A percentile compares a stretch with the other conserved stretches of the same genome.
phyloP scores from a whole-genome alignment of 805 yeast genomes.

The Huiozyma sinensis region DNA sequence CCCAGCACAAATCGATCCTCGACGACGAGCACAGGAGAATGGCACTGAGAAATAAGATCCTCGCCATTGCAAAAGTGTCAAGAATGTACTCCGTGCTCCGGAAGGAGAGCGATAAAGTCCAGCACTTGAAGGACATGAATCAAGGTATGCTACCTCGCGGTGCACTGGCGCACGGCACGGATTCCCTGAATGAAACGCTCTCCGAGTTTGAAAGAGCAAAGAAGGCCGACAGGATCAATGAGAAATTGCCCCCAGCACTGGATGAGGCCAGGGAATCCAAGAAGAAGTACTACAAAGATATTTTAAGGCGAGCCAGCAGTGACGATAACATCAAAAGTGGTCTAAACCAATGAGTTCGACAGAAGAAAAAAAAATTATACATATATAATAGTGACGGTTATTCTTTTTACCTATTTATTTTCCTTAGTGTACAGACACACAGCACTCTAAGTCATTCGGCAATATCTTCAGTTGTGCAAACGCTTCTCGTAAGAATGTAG shows the following conservation, averaged over 20 bases:
- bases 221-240: constrained; percentile 69
- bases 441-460: no score
- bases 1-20: constrained; percentile 8
- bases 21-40: constrained; percentile 30
- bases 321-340: not conserved
- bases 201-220: constrained; percentile 74
- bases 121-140: constrained; percentile 59
- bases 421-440: constrained; percentile 1
- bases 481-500: constrained; percentile 96
- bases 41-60: constrained; percentile 72
- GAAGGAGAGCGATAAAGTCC: constrained; percentile 79
- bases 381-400: not conserved
- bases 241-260: constrained; percentile 73
- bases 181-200: constrained; percentile 62
- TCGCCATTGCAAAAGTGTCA: constrained; percentile 94
- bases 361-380: not conserved
- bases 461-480: constrained; percentile 57
- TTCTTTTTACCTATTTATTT: not conserved
- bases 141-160: constrained; percentile 83
- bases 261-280: constrained; percentile 43
- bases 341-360: not conserved
- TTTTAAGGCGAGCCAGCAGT: constrained; percentile 3
- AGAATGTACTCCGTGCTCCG: constrained; percentile 84
- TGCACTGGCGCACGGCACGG: constrained; percentile 69
- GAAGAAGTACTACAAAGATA: constrained; percentile 30